Base-by-base conservation (phyloP, 1,284 basidiomycete species). In the Naganishia sp. region DNA sequence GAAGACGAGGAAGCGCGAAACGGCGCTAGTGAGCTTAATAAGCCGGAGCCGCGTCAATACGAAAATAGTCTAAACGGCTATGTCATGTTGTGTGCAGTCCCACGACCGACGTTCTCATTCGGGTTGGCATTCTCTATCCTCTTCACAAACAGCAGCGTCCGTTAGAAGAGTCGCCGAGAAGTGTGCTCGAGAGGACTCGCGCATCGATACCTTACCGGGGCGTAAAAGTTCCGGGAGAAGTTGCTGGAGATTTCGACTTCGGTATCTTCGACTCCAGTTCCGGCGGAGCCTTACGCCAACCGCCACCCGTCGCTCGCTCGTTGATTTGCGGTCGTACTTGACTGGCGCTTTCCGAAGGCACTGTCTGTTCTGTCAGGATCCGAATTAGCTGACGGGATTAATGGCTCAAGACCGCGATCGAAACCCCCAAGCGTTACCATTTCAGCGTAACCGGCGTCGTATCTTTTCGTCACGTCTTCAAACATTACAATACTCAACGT, bases 41-140 rank as follows among this genome's bases (percentile, higher is more conserved):
- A 57, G 55, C 43, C 55, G 55, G 55, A 57, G 10, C 55, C 55
- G 55, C 21, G 13, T 4, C 28, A 15, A 25, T 44, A 28, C 45
- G 55, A 57, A 57, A 57, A 57, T 57, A 57, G 55, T 57, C 55
- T 57, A 44, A 36, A 25, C 44, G 23, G 55, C 25, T 57, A 57
- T 57, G 55, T 46, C 55, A 57, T 57, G 55, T 28, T 45, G 21
- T 42, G 43, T 42, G 43, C 33, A 31, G 33, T 43, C 31, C 33
- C 3, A 39, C 39, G 15, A n/a, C 23, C 36, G 33, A 36, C 53
- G 18, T 50, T 23, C n/a, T 23, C 31, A 16, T 50, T 18, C 46
- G 36, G 10, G 7, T 39, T 39, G 36, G 36, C 36, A 5, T 39
- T 7, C 36, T 39, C 36, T 13, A 39, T 39, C 36, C 36, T 39